Evolutionary conservation across 345 rosid genomes (phyloP), one percentile per base, ranked within the genome.

Genomic region (Trapa incisa): DNA sequence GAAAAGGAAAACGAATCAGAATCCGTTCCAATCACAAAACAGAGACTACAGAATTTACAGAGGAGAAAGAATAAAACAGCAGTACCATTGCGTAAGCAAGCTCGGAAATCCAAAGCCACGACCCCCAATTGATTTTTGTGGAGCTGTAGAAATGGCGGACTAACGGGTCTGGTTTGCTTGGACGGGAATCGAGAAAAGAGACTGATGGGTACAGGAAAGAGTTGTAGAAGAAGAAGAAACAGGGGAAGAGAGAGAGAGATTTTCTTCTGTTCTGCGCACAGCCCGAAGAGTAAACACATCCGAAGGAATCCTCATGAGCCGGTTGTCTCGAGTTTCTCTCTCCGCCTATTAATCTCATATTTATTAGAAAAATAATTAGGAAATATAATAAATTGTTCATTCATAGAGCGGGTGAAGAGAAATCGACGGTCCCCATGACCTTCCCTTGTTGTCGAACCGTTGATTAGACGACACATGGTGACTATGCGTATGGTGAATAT

Each of bases 271-370:
- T 54, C 37, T 45, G 71, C 45, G 38, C 29, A 22, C 29, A 22
- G 29, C 29, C 29, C 29, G 29, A 22, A 22, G 29, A 22, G 29
- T 22, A 29, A 14, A 60, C 2, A 47, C 2, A 60, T 54, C 52
- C 15, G 29, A 22, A 22, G 29, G 29, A 22, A 22, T 22, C 29
- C 29, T 22, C 65, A 32, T 60, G 73, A 54, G 79, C 79, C 77
- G 79, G 81, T 75, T 73, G 61, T 1, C 1, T 29, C 13, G 37
- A 58, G 10, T 3, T 29, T 3, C 35, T 56, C 29, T 22, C 0
- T 22, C 29, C 29, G 29, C 29, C 29, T 22, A 22, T 22, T 22
- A 22, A 22, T 22, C 29, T 22, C 29, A 22, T 22, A 22, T 22
- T 22, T 22, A 22, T 22, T 22, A 22, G 29, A 22, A 22, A 22